Evolutionary conservation across 192 early-diverging fungal genomes (phyloP).

Genomic region (Dispira simplex): DNA sequence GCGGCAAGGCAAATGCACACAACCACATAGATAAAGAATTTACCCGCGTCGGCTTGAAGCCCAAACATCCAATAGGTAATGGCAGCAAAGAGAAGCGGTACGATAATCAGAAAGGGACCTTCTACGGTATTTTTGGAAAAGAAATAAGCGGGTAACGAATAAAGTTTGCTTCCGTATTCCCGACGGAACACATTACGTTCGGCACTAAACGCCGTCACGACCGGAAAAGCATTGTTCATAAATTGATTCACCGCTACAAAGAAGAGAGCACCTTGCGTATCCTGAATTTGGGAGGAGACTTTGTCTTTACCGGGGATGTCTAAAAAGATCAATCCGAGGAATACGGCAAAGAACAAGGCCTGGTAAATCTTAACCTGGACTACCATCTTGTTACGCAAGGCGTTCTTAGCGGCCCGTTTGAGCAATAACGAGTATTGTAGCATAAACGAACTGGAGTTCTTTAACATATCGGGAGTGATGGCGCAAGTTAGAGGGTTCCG

Average conservation of each 20-base stretch:
- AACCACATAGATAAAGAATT: conserved; percentile 25
- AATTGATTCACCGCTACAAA: conserved; percentile 28
- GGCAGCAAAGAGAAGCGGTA: conserved; percentile 24
- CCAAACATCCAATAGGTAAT: conserved; percentile 42
- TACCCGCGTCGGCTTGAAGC: conserved; percentile 19
- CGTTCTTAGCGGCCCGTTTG: conserved; percentile 23
- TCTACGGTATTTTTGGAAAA: conserved; percentile 36
- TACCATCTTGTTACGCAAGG: conserved; percentile 32
- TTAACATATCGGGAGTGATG: conserved; percentile 17
- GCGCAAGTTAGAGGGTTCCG: conserved; percentile 12
- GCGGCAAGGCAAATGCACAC: conserved; percentile 20
- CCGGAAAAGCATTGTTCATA: conserved; percentile 24
- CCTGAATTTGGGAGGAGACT: conserved; percentile 22
- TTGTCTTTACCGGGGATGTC: conserved; percentile 22
- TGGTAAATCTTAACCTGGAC: conserved; percentile 29
- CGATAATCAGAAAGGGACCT: conserved; percentile 30
- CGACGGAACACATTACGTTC: conserved; percentile 38
- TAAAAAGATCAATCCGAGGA: conserved; percentile 36
- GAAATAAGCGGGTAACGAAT: conserved; percentile 35
- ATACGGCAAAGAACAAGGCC: conserved; percentile 25
- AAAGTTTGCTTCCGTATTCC: conserved; percentile 38
- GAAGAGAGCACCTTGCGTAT: conserved; percentile 35
- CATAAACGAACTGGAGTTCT: conserved; percentile 15
- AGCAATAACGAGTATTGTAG: conserved; percentile 28
- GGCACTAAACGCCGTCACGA: conserved; percentile 30